Evolutionary conservation across 441 rosid genomes (phyloP).

Genomic region (Brassica hybrid): DNA sequence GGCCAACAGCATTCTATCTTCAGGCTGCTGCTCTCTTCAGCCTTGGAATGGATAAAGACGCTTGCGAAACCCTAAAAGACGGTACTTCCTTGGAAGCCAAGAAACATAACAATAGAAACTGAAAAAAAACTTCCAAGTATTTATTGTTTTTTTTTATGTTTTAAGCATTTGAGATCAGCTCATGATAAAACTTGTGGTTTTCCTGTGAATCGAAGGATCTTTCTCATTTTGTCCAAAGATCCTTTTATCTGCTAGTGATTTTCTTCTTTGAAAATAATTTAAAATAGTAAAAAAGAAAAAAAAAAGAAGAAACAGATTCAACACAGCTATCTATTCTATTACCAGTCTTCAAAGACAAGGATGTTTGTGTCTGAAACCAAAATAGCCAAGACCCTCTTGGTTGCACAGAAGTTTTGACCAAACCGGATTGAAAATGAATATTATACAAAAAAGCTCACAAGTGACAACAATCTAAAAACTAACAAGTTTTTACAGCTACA

Average conservation of each 20-base stretch:
- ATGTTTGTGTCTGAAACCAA: slow-evolving; percentile 21
- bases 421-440: slow-evolving; percentile 25
- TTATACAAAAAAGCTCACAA: slow-evolving; percentile 37
- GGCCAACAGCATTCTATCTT: slow-evolving; percentile 91
- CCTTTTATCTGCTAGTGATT: slow-evolving; percentile 14
- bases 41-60: slow-evolving; percentile 95
- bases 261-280: slow-evolving; percentile 20
- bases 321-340: slow-evolving; percentile 21
- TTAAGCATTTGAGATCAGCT: slow-evolving; percentile 30
- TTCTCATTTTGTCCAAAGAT: slow-evolving; percentile 30
- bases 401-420: slow-evolving; percentile 12
- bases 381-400: slow-evolving; percentile 6
- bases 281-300: background rate
- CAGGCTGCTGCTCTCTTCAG: slow-evolving; percentile 94
- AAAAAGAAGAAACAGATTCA: background rate
- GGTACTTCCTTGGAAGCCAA: slow-evolving; percentile 84
- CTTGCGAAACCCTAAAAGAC: slow-evolving; percentile 85
- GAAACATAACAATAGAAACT: slow-evolving; percentile 60
- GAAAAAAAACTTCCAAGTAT: slow-evolving; percentile 41
- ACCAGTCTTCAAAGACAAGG: slow-evolving; percentile 28
- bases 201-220: slow-evolving; percentile 32
- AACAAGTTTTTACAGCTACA: slow-evolving; percentile 40
- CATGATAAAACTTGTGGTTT: slow-evolving; percentile 34
- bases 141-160: slow-evolving; percentile 30
- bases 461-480: slow-evolving; percentile 33